Evolutionary conservation across 2,329 filamentous ascomycete genomes (phyloP).

Genomic region (Penicillium vulpinum): DNA sequence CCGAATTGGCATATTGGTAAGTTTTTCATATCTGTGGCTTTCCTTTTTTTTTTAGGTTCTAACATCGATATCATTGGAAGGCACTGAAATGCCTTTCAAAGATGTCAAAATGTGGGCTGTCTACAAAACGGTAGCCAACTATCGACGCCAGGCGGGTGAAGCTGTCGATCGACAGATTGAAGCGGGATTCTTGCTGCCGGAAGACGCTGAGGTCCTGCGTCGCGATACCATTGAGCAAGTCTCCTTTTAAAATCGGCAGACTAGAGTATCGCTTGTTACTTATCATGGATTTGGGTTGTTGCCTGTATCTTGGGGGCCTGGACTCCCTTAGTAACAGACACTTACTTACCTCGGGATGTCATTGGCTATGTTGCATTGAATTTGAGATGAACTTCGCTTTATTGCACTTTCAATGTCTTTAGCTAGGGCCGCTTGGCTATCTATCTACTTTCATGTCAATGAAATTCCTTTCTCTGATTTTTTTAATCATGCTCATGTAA

Average conservation of each 20-base stretch:
- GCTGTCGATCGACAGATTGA: not conserved
- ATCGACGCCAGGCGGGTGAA: not conserved
- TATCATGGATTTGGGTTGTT: not conserved
- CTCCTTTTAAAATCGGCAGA: not conserved
- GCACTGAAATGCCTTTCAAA: not conserved
- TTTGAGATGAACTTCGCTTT: not conserved
- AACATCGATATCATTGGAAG: not conserved
- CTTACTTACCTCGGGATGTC: not conserved
- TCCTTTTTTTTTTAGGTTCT: not conserved
- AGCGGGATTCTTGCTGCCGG: not conserved
- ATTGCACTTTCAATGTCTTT: not conserved
- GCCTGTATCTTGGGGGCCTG: not conserved
- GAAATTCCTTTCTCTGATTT: not conserved
- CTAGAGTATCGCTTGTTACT: not conserved
- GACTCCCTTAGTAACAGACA: not conserved
- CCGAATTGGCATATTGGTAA: constrained; percentile 3
- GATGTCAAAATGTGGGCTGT: not conserved
- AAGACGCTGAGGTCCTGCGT: not conserved
- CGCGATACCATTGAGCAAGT: constrained; percentile 5
- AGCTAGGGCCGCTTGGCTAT: not conserved
- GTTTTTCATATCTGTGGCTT: not conserved
- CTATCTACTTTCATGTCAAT: not conserved
- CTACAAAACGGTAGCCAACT: constrained; percentile 1
- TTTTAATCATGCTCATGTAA: too few species aligned
- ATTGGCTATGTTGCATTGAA: not conserved